Percentiles rank a stretch among this genome's conserved stretches.
Evolutionary conservation across 495 filamentous ascomycete genomes (phyloP).

Genomic region (Amniculicola lignicola): DNA sequence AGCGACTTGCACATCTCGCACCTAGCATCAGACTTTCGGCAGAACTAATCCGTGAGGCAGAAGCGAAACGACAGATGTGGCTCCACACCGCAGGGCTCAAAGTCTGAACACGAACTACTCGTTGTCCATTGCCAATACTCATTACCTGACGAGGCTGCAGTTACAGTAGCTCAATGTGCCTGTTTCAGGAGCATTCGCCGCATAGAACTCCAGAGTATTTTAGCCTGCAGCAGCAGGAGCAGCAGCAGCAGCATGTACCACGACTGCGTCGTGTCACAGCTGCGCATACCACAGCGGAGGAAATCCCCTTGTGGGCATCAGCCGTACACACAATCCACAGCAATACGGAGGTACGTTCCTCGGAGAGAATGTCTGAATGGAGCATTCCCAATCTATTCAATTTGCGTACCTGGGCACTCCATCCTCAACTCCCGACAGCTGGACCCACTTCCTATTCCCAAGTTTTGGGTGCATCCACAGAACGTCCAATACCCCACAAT

Average conservation of each 20-base stretch:
- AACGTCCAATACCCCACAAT: neutral
- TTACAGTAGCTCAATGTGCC: neutral
- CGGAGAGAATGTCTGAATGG: too few relatives aligned
- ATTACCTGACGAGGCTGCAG: too few relatives aligned
- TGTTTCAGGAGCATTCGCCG: neutral
- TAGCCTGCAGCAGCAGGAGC: neutral
- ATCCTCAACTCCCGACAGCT: conserved; percentile 9
- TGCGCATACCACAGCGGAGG: neutral
- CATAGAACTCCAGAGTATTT: neutral
- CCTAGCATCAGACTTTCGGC: conserved; percentile 69
- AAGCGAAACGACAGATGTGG: conserved; percentile 58
- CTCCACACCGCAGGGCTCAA: conserved; percentile 41
- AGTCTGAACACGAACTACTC: conserved; percentile 13
- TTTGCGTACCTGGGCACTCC: neutral
- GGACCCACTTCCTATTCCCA: conserved; percentile 8
- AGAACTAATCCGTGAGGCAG: conserved; percentile 76
- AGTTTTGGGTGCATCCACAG: neutral
- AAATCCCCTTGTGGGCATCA: neutral
- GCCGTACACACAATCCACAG: neutral
- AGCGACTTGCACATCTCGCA: conserved; percentile 68
- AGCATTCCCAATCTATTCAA: too few relatives aligned
- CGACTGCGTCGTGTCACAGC: neutral
- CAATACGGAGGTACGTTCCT: too few relatives aligned
- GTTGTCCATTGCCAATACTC: neutral
- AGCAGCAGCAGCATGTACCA: neutral